Percentiles rank a stretch among this genome's conserved stretches.
phyloP scores from a whole-genome alignment of 371 early-diverging fungal species.

The Mortierella sp. region DNA sequence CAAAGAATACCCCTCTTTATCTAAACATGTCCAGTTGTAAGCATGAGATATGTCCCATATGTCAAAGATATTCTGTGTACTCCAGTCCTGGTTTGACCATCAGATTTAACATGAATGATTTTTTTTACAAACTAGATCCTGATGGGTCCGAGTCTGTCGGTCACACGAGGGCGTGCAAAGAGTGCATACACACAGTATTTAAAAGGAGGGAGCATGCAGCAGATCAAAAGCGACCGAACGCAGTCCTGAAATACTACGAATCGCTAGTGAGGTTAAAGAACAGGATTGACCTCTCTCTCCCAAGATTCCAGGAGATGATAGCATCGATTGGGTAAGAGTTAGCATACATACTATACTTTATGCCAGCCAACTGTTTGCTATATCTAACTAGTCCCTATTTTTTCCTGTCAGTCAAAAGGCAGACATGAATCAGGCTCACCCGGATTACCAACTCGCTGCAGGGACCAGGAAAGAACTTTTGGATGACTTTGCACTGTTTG shows the following conservation, averaged over 20 bases:
- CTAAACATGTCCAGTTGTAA: slow-evolving; percentile 69
- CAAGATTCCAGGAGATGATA: slow-evolving; percentile 71
- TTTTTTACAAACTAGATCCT: slow-evolving; percentile 25
- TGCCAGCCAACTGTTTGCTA: neutral
- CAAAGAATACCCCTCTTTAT: slow-evolving; percentile 69
- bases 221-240: slow-evolving; percentile 45
- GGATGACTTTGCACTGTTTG: slow-evolving; percentile 74
- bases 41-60: neutral
- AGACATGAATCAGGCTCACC: slow-evolving; percentile 62
- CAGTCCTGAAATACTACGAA: slow-evolving; percentile 47
- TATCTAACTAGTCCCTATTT: neutral
- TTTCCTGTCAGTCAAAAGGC: slow-evolving; percentile 59
- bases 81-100: neutral
- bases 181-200: slow-evolving; percentile 69
- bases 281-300: slow-evolving; percentile 69
- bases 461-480: slow-evolving; percentile 72
- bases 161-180: slow-evolving; percentile 72
- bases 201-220: slow-evolving; percentile 56
- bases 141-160: slow-evolving; percentile 65
- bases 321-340: slow-evolving; percentile 64
- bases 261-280: slow-evolving; percentile 50
- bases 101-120: neutral
- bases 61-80: neutral
- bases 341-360: neutral
- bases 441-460: slow-evolving; percentile 69